Evolutionary conservation across 2,329 filamentous ascomycete species (phyloP).

Genomic region (Pseudogymnoascus sp.): DNA sequence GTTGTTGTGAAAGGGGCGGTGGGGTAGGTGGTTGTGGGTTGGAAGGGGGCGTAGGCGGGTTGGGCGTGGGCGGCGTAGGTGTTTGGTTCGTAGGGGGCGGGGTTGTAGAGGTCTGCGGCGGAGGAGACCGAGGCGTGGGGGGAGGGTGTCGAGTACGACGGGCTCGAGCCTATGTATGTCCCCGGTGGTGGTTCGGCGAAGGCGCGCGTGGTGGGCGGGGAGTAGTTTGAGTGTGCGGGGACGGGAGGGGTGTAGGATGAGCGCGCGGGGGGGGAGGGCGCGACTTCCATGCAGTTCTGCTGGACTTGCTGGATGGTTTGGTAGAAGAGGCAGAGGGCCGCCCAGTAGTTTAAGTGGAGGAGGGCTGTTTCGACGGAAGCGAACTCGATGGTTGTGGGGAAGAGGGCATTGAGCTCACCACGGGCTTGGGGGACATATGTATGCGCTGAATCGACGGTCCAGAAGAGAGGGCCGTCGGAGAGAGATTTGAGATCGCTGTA

Average conservation of each 20-base stretch:
- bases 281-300: slow-evolving; percentile 15
- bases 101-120: background rate
- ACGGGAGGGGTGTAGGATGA: background rate
- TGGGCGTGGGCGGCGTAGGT: background rate
- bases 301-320: slow-evolving; percentile 40
- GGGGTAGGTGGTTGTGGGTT: background rate
- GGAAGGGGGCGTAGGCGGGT: background rate
- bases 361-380: slow-evolving; percentile 36
- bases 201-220: background rate
- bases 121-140: background rate
- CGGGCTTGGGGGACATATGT: slow-evolving; percentile 32
- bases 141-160: background rate
- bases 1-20: background rate
- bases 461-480: slow-evolving; percentile 27
- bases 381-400: slow-evolving; percentile 32
- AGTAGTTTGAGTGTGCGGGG: background rate
- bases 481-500: slow-evolving; percentile 26
- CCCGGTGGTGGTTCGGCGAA: background rate
- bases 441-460: slow-evolving; percentile 30
- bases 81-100: background rate
- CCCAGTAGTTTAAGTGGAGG: slow-evolving; percentile 47
- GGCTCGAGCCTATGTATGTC: background rate
- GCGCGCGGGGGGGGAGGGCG: background rate
- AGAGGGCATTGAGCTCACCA: slow-evolving; percentile 24
- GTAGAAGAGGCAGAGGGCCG: slow-evolving; percentile 40